Conservation (phyloP, 2,329 filamentous ascomycete genomes). For the Hortaea sp. region DNA sequence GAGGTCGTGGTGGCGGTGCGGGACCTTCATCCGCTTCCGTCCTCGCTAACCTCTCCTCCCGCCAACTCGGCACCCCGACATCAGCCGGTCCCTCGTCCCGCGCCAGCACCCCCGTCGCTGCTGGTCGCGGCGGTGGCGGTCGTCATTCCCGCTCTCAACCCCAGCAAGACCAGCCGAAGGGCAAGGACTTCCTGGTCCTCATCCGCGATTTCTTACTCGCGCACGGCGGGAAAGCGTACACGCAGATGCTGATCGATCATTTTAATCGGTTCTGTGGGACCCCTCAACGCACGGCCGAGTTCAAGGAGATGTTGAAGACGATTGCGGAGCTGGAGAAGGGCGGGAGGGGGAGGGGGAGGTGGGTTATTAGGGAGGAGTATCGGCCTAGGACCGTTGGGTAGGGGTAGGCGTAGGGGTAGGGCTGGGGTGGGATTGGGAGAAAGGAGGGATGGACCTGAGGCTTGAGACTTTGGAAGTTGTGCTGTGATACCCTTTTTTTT, state of each 20-base stretch:
- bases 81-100: constrained; percentile 23
- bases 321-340: constrained; percentile 62
- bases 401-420: not conserved
- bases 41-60: constrained; percentile 33
- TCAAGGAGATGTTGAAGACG: constrained; percentile 67
- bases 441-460: too few relatives aligned
- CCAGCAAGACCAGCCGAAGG: constrained; percentile 24
- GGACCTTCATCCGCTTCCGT: constrained; percentile 31
- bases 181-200: constrained; percentile 35
- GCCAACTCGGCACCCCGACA: constrained; percentile 25
- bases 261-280: constrained; percentile 74
- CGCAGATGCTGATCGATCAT: constrained; percentile 79
- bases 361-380: constrained; percentile 52
- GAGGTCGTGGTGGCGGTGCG: constrained; percentile 28
- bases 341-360: constrained; percentile 39
- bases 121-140: not conserved
- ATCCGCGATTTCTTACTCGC: constrained; percentile 70
- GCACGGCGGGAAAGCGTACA: constrained; percentile 69
- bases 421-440: too few relatives aligned
- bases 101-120: constrained; percentile 15
- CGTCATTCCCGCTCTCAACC: constrained; percentile 1
- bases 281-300: constrained; percentile 60
- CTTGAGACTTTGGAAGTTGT: too few relatives aligned
- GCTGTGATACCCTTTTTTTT: too few relatives aligned
- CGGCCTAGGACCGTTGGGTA: constrained; percentile 5